Conservation (phyloP, 2,329 filamentous ascomycete species). For the Stachybotrys chartarum region DNA sequence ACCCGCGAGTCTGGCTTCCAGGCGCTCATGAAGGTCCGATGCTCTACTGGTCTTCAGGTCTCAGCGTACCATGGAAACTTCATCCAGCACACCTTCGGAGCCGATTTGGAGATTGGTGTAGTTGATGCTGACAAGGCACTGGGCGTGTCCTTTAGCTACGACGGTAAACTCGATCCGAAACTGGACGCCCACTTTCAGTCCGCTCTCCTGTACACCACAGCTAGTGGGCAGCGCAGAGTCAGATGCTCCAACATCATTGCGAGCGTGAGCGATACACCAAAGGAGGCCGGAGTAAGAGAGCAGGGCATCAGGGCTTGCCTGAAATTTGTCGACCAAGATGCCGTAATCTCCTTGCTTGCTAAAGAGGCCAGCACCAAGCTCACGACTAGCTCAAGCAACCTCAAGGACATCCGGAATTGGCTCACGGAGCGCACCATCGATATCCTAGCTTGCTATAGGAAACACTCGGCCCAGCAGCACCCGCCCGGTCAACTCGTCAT, state of each 20-base stretch:
- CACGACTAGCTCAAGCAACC: conserved; percentile 55
- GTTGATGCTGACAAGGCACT: conserved; percentile 93
- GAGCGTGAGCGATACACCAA: conserved; percentile 67
- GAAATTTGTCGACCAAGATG: conserved; percentile 94
- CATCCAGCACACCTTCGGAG: conserved; percentile 88
- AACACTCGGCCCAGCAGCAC: conserved; percentile 79
- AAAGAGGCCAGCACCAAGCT: conserved; percentile 93
- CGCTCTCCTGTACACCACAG: conserved; percentile 88
- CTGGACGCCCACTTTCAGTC: conserved; percentile 97
- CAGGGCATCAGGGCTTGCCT: conserved; percentile 69
- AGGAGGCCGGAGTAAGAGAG: conserved; percentile 28
- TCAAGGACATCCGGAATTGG: conserved; percentile 79
- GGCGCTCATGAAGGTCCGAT: conserved; percentile 95
- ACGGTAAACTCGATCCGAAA: conserved; percentile 95
- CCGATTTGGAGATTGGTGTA: conserved; percentile 87
- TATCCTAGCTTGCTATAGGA: conserved; percentile 84
- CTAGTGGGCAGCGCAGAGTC: conserved; percentile 80
- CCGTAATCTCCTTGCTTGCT: conserved; percentile 78
- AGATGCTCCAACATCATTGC: conserved; percentile 91
- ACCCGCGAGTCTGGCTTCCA: conserved; percentile 91
- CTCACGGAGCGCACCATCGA: conserved; percentile 91
- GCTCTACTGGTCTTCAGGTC: conserved; percentile 92
- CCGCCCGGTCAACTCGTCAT: conserved; percentile 90
- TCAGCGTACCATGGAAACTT: conserved; percentile 95
- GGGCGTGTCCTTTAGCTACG: conserved; percentile 85